Evolutionary conservation across 768 basidiomycete genomes (phyloP), one percentile per base, ranked within the genome.

Genomic region (Coprinellus micaceus): DNA sequence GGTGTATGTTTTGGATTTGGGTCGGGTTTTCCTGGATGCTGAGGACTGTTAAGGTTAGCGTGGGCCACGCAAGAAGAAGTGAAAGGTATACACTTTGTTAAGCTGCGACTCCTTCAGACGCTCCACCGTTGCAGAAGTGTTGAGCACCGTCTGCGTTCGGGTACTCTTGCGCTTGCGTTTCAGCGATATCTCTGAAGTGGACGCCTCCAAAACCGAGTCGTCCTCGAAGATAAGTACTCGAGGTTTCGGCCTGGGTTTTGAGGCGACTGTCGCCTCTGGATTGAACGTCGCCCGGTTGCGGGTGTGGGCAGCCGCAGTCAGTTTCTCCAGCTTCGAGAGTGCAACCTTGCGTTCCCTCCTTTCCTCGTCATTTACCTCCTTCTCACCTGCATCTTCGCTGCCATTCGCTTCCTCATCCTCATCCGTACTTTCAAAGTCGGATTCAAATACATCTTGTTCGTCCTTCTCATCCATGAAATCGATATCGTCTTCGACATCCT

Each of bases 401-500:
- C 79, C 81, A 24, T 80, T 78, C n/a, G 80, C 78, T 1, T 69
- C 77, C 36, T 80, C 77, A 57, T 85, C 85, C 40, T 90, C 90
- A 56, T 93, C 91, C 0, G 91, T 93, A 60, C 87, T 89, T 59
- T 84, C 88, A 64, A 94, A 94, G 67, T 94, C 91, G 10, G 88
- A 89, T 60, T 80, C 90, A 57, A 91, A 90, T 7, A 86, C 67
- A 63, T 93, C 91, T 61, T 89, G 84, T 67, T 94, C 91, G 51
- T 89, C 91, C 91, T 83, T 86, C 21, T 80, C 80, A 33, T 83
- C 70, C 3, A 81, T 64, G 50, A 91, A 94, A 51, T 94, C 91
- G 0, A 70, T 68, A 60, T 94, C 91, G 41, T 91, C 88, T 13
- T 89, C 91, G 2, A 71, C 67, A 29, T 91, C 86, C 41, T 82